Conservation (phyloP, 495 filamentous ascomycete genomes). For the Neurospora sp. region DNA sequence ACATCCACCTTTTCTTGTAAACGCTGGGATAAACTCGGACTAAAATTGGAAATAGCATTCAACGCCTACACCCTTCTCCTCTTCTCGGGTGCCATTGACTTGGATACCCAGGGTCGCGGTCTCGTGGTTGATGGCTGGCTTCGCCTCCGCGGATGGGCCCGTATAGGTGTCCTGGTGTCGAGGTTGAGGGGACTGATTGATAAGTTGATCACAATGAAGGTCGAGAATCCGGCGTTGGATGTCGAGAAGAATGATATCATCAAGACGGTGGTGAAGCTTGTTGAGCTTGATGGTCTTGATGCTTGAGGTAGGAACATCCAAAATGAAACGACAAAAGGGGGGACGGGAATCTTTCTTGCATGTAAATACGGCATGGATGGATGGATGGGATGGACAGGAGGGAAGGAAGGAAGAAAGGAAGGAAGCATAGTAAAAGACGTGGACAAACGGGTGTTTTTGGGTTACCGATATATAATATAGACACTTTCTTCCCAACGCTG, state of each 20-base stretch:
- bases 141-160: constrained; percentile 80
- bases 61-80: constrained; percentile 83
- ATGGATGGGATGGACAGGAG: background rate
- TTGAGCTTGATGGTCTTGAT: constrained; percentile 84
- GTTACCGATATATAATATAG: background rate
- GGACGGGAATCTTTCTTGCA: background rate
- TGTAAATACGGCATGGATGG: background rate
- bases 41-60: constrained; percentile 48
- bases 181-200: constrained; percentile 80
- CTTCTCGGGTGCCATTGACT: constrained; percentile 73
- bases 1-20: background rate
- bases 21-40: background rate
- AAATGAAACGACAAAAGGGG: too few relatives aligned
- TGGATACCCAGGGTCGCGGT: constrained; percentile 83
- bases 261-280: constrained; percentile 60
- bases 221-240: constrained; percentile 58
- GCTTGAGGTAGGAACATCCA: constrained; percentile 16
- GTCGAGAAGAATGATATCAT: constrained; percentile 55
- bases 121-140: constrained; percentile 92
- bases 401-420: background rate
- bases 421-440: background rate
- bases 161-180: constrained; percentile 84
- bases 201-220: constrained; percentile 61
- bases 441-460: background rate
- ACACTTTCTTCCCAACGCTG: background rate